These are phyloP conservation scores for Mortierella sp. DNA, from an alignment of 371 early-diverging fungal genomes.

Conservation along the genomic window DNA sequence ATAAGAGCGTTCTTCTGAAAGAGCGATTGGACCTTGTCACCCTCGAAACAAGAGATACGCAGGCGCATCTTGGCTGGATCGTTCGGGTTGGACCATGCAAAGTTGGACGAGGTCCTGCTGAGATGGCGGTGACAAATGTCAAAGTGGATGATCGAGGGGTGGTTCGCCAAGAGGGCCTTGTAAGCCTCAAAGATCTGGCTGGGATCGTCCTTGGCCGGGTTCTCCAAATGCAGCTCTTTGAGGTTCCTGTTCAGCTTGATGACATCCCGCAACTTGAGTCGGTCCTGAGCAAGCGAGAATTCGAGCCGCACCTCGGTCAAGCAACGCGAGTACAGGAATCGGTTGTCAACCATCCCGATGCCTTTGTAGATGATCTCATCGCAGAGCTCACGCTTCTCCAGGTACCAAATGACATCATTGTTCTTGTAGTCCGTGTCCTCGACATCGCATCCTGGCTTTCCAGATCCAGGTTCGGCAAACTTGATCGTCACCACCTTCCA, in stretches of 20 bases:
- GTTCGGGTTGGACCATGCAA: conserved; percentile 22
- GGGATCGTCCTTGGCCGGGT: conserved; percentile 32
- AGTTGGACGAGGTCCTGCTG: conserved; percentile 18
- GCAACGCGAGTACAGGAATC: conserved; percentile 16
- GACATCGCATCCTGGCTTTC: conserved; percentile 28
- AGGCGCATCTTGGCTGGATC: conserved; percentile 40
- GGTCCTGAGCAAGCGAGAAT: conserved; percentile 29
- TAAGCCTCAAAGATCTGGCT: conserved; percentile 46
- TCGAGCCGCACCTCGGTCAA: conserved; percentile 22
- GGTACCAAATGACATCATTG: conserved; percentile 12
- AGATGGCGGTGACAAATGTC: conserved; percentile 32
- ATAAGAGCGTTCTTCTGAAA: conserved; percentile 38
- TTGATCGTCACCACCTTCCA: conserved; percentile 36
- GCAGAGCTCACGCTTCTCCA: conserved; percentile 32
- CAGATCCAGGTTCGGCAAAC: conserved; percentile 21
- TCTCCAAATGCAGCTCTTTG: conserved; percentile 22
- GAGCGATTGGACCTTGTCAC: conserved; percentile 41
- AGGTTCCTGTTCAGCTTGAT: conserved; percentile 35
- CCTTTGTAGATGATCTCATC: conserved; percentile 31
- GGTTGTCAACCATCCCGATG: conserved; percentile 12
- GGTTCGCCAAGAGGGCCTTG: conserved; percentile 41
- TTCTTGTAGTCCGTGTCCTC: conserved; percentile 30
- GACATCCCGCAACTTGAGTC: conserved; percentile 29
- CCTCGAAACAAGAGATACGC: conserved; percentile 18
- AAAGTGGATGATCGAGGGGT: conserved; percentile 23